phyloP scores from a whole-genome alignment of 305 asterid genomes.

The Lippia alba region DNA sequence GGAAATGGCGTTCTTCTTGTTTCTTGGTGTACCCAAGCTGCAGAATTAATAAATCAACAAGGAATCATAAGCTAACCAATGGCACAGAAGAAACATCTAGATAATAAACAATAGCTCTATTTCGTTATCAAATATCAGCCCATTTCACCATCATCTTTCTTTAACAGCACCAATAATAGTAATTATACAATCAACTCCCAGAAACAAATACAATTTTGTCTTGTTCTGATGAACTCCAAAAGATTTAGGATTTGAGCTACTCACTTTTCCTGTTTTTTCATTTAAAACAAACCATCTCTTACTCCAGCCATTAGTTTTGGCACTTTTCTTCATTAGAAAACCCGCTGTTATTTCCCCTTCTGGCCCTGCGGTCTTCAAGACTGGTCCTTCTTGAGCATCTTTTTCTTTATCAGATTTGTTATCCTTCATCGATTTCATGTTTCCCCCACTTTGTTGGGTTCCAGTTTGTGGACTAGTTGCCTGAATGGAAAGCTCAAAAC shows the following conservation, averaged over 20 bases:
- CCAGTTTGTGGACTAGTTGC: constrained; percentile 88
- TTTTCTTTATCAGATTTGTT: constrained; percentile 62
- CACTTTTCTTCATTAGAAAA: constrained; percentile 78
- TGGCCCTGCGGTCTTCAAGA: constrained; percentile 78
- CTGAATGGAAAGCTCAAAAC: constrained; percentile 42
- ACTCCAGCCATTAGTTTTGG: constrained; percentile 83
- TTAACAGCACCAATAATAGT: background rate
- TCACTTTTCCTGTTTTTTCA: constrained; percentile 88
- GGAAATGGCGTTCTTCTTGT: constrained; percentile 87
- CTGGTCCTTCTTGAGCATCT: constrained; percentile 74
- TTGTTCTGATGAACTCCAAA: constrained; percentile 11
- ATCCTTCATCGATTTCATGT: constrained; percentile 80
- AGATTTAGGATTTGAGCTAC: constrained; percentile 24
- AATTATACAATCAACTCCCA: constrained; percentile 7
- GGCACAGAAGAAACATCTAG: background rate
- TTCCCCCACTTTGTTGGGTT: constrained; percentile 67
- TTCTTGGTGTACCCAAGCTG: constrained; percentile 95
- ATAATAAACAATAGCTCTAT: background rate
- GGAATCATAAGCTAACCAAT: constrained; percentile 12
- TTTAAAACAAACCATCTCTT: constrained; percentile 88
- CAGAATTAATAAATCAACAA: constrained; percentile 31
- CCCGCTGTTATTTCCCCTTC: constrained; percentile 95
- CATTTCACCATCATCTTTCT: background rate
- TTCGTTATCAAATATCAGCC: background rate
- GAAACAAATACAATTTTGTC: constrained; percentile 5